Percentiles rank a stretch among this genome's conserved stretches.
phyloP scores from a whole-genome alignment of 2,329 filamentous ascomycete species.

The Sclerotinia minor region DNA sequence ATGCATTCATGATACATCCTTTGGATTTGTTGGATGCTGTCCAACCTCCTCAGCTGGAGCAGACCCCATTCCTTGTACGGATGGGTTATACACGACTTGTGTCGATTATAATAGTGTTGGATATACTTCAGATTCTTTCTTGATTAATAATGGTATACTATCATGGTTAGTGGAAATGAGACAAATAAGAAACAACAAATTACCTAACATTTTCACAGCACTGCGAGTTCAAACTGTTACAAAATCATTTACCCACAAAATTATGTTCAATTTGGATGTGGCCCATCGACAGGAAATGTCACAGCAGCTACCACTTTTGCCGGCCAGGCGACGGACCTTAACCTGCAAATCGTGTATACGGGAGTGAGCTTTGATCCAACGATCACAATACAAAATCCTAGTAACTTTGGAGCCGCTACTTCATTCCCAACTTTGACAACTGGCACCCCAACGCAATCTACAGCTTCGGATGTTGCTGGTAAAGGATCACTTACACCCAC shows the following conservation, averaged over 20 bases:
- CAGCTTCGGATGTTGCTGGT: conserved; percentile 19
- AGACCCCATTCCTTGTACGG: conserved; percentile 35
- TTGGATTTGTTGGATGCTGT: conserved; percentile 39
- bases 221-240: conserved; percentile 34
- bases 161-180: conserved; percentile 35
- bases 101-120: conserved; percentile 36
- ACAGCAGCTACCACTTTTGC: conserved; percentile 35
- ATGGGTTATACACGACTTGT: conserved; percentile 40
- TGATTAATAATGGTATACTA: conserved; percentile 37
- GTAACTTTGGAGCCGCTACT: conserved; percentile 21
- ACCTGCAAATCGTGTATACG: conserved; percentile 38
- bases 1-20: conserved; percentile 38
- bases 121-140: conserved; percentile 31
- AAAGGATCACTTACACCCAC: conserved; percentile 15
- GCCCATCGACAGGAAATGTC: conserved; percentile 33
- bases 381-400: conserved; percentile 21
- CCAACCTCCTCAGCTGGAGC: conserved; percentile 29
- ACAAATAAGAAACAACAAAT: neutral
- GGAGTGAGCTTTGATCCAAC: conserved; percentile 33
- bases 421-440: conserved; percentile 17
- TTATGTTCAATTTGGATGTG: conserved; percentile 39
- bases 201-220: conserved; percentile 33
- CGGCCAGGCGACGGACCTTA: conserved; percentile 35
- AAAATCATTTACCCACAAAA: conserved; percentile 36
- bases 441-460: conserved; percentile 13